A percentile compares a stretch with the other conserved stretches of the same genome.
Evolutionary conservation across 2,329 filamentous ascomycete genomes (phyloP).

Genomic region (Neonectria magnoliae): DNA sequence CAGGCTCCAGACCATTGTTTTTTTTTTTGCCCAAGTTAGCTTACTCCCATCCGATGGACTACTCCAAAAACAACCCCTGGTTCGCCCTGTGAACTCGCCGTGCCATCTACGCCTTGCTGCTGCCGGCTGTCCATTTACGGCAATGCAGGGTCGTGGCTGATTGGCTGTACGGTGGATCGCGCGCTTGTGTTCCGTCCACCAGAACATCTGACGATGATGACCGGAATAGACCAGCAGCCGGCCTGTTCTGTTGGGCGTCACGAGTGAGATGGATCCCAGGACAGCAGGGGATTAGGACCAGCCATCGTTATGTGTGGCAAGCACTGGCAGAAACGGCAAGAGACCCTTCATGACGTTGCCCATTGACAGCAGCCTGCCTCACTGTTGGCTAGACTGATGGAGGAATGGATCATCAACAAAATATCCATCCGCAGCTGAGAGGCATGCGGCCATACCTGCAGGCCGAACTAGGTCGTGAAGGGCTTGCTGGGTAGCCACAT

Average conservation of each 20-base stretch:
- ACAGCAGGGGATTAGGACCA: not conserved
- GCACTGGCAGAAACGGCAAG: too few relatives aligned
- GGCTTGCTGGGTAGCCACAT: constrained; percentile 32
- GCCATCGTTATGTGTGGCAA: too few relatives aligned
- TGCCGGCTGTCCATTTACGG: constrained; percentile 16
- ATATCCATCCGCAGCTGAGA: not conserved
- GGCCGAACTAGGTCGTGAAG: not conserved
- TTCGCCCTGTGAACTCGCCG: not conserved
- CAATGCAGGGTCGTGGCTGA: constrained; percentile 17
- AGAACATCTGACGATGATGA: not conserved
- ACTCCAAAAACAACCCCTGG: constrained; percentile 12
- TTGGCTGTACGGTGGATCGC: constrained; percentile 4
- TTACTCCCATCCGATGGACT: not conserved
- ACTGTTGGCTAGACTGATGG: not conserved
- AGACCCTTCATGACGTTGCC: not conserved
- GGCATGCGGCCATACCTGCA: constrained; percentile 4
- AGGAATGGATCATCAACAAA: not conserved
- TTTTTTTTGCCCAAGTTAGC: not conserved
- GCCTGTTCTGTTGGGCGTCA: not conserved
- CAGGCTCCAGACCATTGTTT: not conserved
- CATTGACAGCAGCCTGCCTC: too few relatives aligned
- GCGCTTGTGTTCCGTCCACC: constrained; percentile 1
- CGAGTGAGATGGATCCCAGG: not conserved
- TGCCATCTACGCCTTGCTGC: not conserved
- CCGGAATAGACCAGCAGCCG: constrained; percentile 12